Conservation (phyloP, 1,284 basidiomycete species). For the Ceratobasidium sp. region DNA sequence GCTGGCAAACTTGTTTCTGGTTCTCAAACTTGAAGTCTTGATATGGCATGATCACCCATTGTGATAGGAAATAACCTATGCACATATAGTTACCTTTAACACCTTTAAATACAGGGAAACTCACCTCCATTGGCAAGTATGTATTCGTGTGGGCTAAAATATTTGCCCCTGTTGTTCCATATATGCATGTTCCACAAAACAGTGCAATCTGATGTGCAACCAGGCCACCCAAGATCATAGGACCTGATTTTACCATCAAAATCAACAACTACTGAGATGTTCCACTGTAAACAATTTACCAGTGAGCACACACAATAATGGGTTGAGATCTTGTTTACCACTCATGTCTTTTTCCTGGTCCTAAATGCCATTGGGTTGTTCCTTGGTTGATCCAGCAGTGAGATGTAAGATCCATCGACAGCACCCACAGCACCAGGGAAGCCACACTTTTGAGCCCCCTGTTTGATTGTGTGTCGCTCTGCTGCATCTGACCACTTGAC, state of each 20-base stretch:
- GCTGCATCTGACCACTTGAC: neutral
- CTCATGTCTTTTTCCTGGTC: neutral
- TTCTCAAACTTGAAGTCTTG: neutral
- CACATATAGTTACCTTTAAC: neutral
- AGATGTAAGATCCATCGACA: neutral
- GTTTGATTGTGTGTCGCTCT: neutral
- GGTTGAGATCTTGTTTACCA: neutral
- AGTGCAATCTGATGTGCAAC: neutral
- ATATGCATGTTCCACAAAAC: neutral
- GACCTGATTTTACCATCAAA: neutral
- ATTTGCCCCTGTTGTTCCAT: neutral
- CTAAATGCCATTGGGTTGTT: neutral
- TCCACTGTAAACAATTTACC: neutral
- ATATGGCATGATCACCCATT: neutral
- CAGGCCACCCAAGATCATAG: slow-evolving; percentile 16
- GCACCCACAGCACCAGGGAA: neutral
- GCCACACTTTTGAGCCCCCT: neutral
- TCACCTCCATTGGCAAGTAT: neutral
- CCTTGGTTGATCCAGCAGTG: neutral
- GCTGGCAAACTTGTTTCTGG: neutral
- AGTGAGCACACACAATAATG: neutral
- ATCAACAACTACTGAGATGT: neutral
- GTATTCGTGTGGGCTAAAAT: neutral
- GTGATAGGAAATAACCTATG: neutral
- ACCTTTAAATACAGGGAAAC: neutral